These are phyloP conservation scores for Dendryphion nanum DNA, from an alignment of 2,329 filamentous ascomycete species.

Conservation along the genomic window DNA sequence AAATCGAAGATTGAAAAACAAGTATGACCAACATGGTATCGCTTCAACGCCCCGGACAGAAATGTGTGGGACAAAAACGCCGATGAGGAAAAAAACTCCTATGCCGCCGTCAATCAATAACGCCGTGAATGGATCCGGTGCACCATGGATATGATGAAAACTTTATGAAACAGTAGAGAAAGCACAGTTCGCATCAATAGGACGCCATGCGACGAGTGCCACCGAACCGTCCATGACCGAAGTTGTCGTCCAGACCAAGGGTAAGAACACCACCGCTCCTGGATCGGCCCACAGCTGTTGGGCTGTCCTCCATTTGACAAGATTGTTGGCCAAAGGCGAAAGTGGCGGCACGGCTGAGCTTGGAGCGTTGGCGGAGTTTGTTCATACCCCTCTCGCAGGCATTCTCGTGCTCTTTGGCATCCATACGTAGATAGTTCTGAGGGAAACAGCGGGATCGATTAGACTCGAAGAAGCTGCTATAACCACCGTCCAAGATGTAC, in stretches of 20 bases:
- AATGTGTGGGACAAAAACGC: conserved; percentile 23
- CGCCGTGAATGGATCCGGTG: conserved; percentile 31
- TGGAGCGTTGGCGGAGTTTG: conserved; percentile 84
- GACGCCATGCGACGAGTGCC: conserved; percentile 39
- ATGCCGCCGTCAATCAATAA: conserved; percentile 31
- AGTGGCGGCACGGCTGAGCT: conserved; percentile 83
- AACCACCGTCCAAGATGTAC: conserved; percentile 95
- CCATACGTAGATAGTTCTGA: conserved; percentile 97
- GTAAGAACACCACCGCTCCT: conserved; percentile 30
- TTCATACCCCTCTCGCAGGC: conserved; percentile 95
- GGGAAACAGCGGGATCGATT: conserved; percentile 82
- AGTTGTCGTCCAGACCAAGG: conserved; percentile 27
- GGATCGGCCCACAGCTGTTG: conserved; percentile 46
- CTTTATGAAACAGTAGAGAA: conserved; percentile 21
- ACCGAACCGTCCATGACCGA: conserved; percentile 31
- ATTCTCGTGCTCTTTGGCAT: conserved; percentile 82
- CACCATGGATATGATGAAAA: conserved; percentile 36
- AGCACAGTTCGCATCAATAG: conserved; percentile 27
- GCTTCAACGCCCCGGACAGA: conserved; percentile 35
- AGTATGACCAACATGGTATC: conserved; percentile 25
- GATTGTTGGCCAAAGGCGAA: conserved; percentile 85
- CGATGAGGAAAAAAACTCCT: conserved; percentile 30
- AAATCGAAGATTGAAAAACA: conserved; percentile 23
- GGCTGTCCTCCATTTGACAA: conserved; percentile 62
- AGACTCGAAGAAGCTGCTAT: conserved; percentile 85